Base-by-base conservation (phyloP, 768 basidiomycete species). In the Kondoa malvinella region DNA sequence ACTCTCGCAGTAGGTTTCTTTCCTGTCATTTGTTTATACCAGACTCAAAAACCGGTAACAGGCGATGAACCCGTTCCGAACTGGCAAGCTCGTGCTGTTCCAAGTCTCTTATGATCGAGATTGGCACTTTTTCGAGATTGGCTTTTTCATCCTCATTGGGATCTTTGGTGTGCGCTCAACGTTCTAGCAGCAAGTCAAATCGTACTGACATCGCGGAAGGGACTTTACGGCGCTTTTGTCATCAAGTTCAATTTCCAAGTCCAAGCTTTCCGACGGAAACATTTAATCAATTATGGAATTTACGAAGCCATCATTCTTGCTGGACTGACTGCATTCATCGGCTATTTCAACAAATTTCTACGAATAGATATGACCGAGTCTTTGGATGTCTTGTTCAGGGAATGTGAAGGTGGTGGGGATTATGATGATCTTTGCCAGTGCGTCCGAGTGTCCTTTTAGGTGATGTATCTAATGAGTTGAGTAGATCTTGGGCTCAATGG, bases 81-180 rank as follows among this genome's bases (percentile, higher is more conserved):
- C 95, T 0, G 95, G 94, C 26, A 97, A 97, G 76, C 84, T 99
- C 30, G 95, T 99, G 74, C 79, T 97, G 69, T 99, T 99, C 80
- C 92, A 96, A 76, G 90, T 99, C 73, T 92, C 92, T 1, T 99
- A 97, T 77, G 88, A 88, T 75, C 83, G 94, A 33, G 91, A 92
- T 74, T 99, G 95, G 95, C 95, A 97, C 76, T 96, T 94, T 79
- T 97, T 97, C 75, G 95, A 97, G 75, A 88, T 99, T 64, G 86
- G 95, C 21, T 94, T 94, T 77, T 99, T 92, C 78, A 82, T 97
- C 65, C 83, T 97, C 68, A 83, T 99, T 56, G 95, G 95, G 12
- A 82, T 97, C 70, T 99, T 99, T 76, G 95, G 95, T 61, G 94
- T 94, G 74, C 69, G 84, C 78, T 21, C n/a, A 34, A 17, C 56